phyloP scores from a whole-genome alignment of 257 asterid genomes.

The Eucommia ulmoides region DNA sequence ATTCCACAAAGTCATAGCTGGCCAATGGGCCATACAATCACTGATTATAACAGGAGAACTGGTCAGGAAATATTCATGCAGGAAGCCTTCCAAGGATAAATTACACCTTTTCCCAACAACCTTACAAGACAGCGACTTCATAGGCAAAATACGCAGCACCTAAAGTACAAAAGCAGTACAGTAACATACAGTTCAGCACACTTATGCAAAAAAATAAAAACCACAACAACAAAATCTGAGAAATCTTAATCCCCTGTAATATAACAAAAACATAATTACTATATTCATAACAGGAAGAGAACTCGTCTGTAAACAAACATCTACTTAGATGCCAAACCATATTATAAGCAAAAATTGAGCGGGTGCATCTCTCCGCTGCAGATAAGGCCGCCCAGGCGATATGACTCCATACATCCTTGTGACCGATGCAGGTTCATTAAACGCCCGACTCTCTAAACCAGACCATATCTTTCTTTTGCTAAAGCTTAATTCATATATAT shows the following conservation, averaged over 20 bases:
- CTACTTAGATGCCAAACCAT: no score
- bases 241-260: no score
- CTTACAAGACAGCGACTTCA: conserved; percentile 30
- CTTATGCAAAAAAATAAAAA: background rate
- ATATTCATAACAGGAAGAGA: background rate
- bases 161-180: conserved; percentile 10
- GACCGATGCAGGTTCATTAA: no score
- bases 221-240: background rate
- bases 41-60: conserved; percentile 43
- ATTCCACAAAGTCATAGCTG: conserved; percentile 73
- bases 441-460: no score
- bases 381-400: no score
- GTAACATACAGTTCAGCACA: background rate
- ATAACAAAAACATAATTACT: no score
- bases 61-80: conserved; percentile 19
- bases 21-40: conserved; percentile 89
- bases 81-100: conserved; percentile 31
- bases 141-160: conserved; percentile 19
- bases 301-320: background rate
- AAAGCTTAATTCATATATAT: no score
- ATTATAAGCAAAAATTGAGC: no score
- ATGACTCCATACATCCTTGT: no score
- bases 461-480: no score
- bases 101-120: conserved; percentile 19
- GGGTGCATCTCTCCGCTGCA: no score